Base-by-base conservation (phyloP, 2,329 filamentous ascomycete genomes). In the Leptographium radiaticola region DNA sequence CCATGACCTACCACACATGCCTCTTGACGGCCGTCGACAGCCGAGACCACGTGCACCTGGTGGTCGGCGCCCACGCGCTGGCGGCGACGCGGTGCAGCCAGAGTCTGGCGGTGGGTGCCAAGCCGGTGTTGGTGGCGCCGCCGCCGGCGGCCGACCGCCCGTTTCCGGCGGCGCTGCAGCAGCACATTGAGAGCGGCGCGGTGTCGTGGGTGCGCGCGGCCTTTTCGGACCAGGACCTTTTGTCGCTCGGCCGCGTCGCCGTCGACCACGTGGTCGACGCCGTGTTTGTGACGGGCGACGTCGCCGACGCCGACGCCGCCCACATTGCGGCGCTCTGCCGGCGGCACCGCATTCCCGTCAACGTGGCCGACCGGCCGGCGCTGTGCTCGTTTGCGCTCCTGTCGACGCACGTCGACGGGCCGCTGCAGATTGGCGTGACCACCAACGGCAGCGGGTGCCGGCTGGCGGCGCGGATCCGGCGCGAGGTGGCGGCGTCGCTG, bases 391-490 rank as follows among this genome's bases (percentile, higher is more conserved):
- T 98, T 67, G 86, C 86, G 6, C 76, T 98, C 52, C 81, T 97
- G 47, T 93, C 89, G 30, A 94, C 88, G 9, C 83, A 97, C 67
- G 83, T 80, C 53, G 90, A 96, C 63, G 93, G 93, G 0, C 91
- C 93, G 11, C 75, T 98, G 43, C 93, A 97, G 66, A 85, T 98
- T 57, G 93, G 93, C 57, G 86, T 98, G 55, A 97, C 93, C 4
- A 97, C 93, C 1, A 96, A 94, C 55, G 91, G 93, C 20, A 84
- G 87, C 62, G 93, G 93, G 2, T 97, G 93, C 73, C 96, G 95
- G 69, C 78, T 98, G 34, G 88, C 93, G 7, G 88, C 89, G 11
- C 79, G 93, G 31, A 88, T 98, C 62, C 81, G 90, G 16, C 80
- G 93, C 54, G 93, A 97, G 63, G 86, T 98, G 57, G 86, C 88